Evolutionary conservation across 108 stramenopile species (phyloP), one percentile per base, ranked within the genome.

Genomic region (Cyclotella cryptica): DNA sequence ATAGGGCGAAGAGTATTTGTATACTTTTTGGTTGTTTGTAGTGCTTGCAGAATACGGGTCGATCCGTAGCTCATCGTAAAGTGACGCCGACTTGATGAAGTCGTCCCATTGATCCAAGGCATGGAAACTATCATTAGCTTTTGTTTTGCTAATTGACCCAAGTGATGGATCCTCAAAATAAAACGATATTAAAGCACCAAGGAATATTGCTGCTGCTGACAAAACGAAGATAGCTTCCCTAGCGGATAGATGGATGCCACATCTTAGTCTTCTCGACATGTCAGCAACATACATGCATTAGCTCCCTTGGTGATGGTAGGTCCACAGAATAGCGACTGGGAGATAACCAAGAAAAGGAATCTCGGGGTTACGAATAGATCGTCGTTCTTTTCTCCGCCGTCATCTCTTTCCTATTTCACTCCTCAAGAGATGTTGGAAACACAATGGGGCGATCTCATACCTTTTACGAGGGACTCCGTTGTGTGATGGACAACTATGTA

Each of bases 1-100:
- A n/a, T 66, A 74, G 59, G 47, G 46, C 10, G 73, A 74, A 69
- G 68, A 53, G 52, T 81, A 81, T 19, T 53, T 63, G 68, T 60
- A 72, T 44, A 53, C 35, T 69, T 3, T 69, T 1, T 69, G 42
- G 21, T 69, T n/a, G 45, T 46, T 46, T 10, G 1, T 44, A 3
- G 64, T 61, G 55, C 24, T 55, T 19, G n/a, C 6, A 65, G 35
- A 42, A 18, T 65, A 65, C 6, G 64, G 7, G 24, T 65, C 64
- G 22, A 65, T 65, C 22, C 45, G 43, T 14, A 65, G 26, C 26
- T 65, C 44, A 17, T 65, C 44, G 21, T 65, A 65, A 11, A 65
- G 45, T 18, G 61, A 8, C 1, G 35, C 1, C 8, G 45, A 29
- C 3, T 22, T 13, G 24, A 10, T 12, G 3, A 43, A 19, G 0